Evolutionary conservation across 2,329 filamentous ascomycete genomes (phyloP).

Genomic region (Alternaria atra): DNA sequence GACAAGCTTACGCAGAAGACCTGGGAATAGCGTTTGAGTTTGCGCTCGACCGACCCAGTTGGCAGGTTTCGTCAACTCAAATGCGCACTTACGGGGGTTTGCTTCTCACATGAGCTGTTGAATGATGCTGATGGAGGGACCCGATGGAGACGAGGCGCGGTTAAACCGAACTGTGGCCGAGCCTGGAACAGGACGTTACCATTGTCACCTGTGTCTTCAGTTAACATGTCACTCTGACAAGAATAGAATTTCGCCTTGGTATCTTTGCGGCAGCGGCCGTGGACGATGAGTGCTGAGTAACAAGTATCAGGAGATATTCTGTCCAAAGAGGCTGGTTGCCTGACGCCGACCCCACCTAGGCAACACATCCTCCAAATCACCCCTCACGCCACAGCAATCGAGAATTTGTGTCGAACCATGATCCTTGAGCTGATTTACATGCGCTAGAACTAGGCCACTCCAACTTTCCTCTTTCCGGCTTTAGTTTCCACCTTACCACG

Average conservation of each 20-base stretch:
- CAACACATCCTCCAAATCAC: conserved; percentile 16
- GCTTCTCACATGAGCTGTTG: conserved; percentile 22
- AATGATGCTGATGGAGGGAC: conserved; percentile 8
- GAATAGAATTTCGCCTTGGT: background rate
- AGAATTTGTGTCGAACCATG: conserved; percentile 10
- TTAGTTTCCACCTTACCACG: conserved; percentile 13
- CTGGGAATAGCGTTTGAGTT: conserved; percentile 16
- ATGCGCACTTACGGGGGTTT: conserved; percentile 10
- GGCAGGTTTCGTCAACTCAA: conserved; percentile 16
- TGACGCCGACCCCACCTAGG: conserved; percentile 31
- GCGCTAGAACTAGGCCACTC: conserved; percentile 29
- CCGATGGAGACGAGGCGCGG: conserved; percentile 2
- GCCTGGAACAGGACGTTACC: background rate
- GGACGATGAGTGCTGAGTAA: conserved; percentile 12
- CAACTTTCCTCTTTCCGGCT: conserved; percentile 14
- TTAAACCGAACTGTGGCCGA: conserved; percentile 6
- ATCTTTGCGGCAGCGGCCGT: conserved; percentile 9
- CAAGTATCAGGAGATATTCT: conserved; percentile 37
- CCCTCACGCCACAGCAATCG: conserved; percentile 37
- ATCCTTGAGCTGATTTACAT: conserved; percentile 22
- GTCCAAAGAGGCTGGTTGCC: conserved; percentile 22
- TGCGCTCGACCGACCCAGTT: conserved; percentile 38
- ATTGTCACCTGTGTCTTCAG: background rate
- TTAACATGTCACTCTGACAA: background rate
- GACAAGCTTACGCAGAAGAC: conserved; percentile 16